Percentiles rank a stretch among this genome's conserved stretches.
Conservation (phyloP, 2,329 filamentous ascomycete genomes). For the Lachnellula willkommii region DNA sequence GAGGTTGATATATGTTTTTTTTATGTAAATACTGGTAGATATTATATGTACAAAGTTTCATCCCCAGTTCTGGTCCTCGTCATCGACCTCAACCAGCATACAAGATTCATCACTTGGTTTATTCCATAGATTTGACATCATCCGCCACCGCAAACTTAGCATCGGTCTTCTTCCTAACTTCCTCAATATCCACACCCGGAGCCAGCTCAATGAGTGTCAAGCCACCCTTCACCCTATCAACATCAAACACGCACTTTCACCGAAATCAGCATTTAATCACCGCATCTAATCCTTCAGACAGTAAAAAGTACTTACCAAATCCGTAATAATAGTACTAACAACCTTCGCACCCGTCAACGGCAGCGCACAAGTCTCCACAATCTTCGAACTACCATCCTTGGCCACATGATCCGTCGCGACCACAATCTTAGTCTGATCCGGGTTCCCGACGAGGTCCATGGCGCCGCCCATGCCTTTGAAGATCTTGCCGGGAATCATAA, state of each 20-base stretch:
- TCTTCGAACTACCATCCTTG: slow-evolving; percentile 62
- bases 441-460: slow-evolving; percentile 69
- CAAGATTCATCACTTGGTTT: not conserved
- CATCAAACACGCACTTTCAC: slow-evolving; percentile 65
- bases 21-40: not conserved
- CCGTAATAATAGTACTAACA: slow-evolving; percentile 11
- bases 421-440: slow-evolving; percentile 66
- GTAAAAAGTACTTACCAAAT: slow-evolving; percentile 5
- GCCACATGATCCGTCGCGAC: slow-evolving; percentile 66
- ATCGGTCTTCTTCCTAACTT: slow-evolving; percentile 64
- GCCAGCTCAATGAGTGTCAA: slow-evolving; percentile 67
- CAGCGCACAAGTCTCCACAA: slow-evolving; percentile 58
- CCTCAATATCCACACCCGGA: slow-evolving; percentile 61
- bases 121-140: slow-evolving; percentile 46
- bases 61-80: not conserved
- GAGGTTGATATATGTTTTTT: not conserved
- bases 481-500: slow-evolving; percentile 84
- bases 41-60: not conserved
- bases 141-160: slow-evolving; percentile 61
- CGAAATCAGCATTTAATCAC: not conserved
- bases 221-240: slow-evolving; percentile 55
- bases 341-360: slow-evolving; percentile 52
- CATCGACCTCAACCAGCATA: too few species aligned
- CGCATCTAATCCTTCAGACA: too few species aligned
- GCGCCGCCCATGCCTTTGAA: slow-evolving; percentile 84